Base-by-base conservation (phyloP, 2,329 filamentous ascomycete species). In the Botrytis hyacinthi region DNA sequence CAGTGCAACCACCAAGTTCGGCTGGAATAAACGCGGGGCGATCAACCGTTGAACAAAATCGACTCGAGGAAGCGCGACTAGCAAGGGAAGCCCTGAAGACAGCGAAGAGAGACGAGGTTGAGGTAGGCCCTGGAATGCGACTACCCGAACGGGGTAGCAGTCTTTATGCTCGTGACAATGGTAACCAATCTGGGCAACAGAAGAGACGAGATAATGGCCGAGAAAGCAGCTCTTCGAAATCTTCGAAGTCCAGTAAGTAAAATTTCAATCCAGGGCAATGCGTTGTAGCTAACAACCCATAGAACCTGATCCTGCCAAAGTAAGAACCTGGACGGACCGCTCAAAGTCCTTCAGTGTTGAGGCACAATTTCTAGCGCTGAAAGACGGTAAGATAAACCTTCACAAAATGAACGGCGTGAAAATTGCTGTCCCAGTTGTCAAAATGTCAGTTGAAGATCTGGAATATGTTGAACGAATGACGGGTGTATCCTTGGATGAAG, bases 391-490 rank as follows among this genome's bases (percentile, higher is more conserved):
- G 83, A 97, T 99, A 77, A 97, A 99, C 83, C 86, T 99, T 35
- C 96, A 99, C 85, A 99, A 99, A 85, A 88, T 94, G 83, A 99
- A 99, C 81, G 96, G 96, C 54, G 94, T 99, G 79, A 98, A 98
- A 83, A 99, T 99, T 82, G 96, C 96, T 14, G 96, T 99, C 6
- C 96, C 96, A 3, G 90, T 98, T 42, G 86, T 90, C 57, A 99
- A 99, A 82, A 99, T 99, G 96, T 97, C 95, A 0, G 87, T 94
- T 60, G 93, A 95, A 80, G 96, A 99, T 83, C 86, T 99, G 57
- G 95, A 98, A 83, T 98, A 97, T 79, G 95, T 99, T 73, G 96
- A 99, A 83, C 89, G 88, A 74, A 86, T 89, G 26, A 96, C 95
- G n/a, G 94, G 95, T 51, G 88, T 94, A 68, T 97, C 95, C 20